Conservation (phyloP, 2,329 filamentous ascomycete genomes). For the Teratosphaeria gauchensis region DNA sequence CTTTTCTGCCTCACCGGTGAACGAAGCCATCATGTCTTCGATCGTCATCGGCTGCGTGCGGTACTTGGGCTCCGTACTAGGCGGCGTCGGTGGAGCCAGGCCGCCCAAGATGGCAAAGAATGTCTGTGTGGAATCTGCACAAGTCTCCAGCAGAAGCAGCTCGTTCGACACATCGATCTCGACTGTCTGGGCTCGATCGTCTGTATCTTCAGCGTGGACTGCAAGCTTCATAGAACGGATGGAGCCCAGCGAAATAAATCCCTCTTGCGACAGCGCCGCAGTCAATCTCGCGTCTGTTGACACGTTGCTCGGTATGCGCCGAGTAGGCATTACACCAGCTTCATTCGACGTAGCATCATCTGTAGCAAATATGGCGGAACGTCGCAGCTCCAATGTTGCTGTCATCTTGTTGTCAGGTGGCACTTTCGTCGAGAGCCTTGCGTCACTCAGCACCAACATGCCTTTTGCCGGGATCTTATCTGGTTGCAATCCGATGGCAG, state of each 20-base stretch:
- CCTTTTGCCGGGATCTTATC: constrained; percentile 65
- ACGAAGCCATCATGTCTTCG: constrained; percentile 78
- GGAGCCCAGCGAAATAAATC: constrained; percentile 78
- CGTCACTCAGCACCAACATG: constrained; percentile 67
- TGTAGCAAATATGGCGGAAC: constrained; percentile 72
- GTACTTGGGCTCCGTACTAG: constrained; percentile 75
- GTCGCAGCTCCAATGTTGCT: constrained; percentile 60
- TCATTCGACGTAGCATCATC: constrained; percentile 36
- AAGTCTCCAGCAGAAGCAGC: constrained; percentile 83
- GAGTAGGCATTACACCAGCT: neutral
- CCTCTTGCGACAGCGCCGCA: constrained; percentile 46
- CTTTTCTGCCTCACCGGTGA: constrained; percentile 75
- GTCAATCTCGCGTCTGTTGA: constrained; percentile 24
- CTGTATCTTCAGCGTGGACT: constrained; percentile 50
- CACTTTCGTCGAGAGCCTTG: constrained; percentile 58
- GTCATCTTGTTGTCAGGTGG: constrained; percentile 56
- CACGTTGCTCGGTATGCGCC: constrained; percentile 6
- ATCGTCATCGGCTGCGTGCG: constrained; percentile 78
- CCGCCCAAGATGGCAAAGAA: constrained; percentile 70
- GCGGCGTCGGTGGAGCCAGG: constrained; percentile 71
- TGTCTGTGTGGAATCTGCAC: constrained; percentile 93
- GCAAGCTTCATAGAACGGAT: constrained; percentile 64
- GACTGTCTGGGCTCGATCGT: constrained; percentile 55
- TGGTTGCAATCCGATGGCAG: constrained; percentile 76
- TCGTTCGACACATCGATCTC: constrained; percentile 78